phyloP scores from a whole-genome alignment of 108 stramenopile species.

The Schizochytrium sp. region DNA sequence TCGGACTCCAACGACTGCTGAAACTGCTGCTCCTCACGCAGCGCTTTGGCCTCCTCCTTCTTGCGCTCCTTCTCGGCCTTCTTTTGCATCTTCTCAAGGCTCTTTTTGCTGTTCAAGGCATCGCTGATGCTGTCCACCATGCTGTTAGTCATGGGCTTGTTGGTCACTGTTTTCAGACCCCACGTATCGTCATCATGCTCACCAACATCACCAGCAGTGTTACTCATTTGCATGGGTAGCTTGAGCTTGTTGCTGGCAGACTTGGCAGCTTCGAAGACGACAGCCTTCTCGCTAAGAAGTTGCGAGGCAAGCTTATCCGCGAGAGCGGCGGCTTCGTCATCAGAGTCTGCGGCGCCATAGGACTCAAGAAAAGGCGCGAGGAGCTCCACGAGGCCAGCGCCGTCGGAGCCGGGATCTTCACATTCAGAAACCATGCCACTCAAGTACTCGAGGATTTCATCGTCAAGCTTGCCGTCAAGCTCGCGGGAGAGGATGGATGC shows the following conservation, averaged over 20 bases:
- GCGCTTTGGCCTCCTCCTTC: not conserved
- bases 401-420: constrained; percentile 18
- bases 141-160: constrained; percentile 11
- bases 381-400: constrained; percentile 26
- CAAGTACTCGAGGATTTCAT: constrained; percentile 43
- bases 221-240: constrained; percentile 2
- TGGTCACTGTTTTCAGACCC: constrained; percentile 29
- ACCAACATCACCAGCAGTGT: not conserved
- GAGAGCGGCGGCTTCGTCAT: constrained; percentile 4
- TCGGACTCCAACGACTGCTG: constrained; percentile 46
- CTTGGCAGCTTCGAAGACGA: not conserved
- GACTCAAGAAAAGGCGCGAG: constrained; percentile 59
- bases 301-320: not conserved
- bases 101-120: constrained; percentile 50
- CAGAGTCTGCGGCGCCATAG: constrained; percentile 4
- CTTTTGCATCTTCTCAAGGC: constrained; percentile 50
- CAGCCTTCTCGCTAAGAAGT: not conserved
- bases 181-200: constrained; percentile 35
- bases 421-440: constrained; percentile 43
- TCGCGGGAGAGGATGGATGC: not conserved
- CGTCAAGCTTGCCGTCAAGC: constrained; percentile 60
- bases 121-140: constrained; percentile 60
- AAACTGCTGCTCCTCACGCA: not conserved
- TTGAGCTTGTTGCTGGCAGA: not conserved
- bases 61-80: constrained; percentile 39